Evolutionary conservation across 2,329 filamentous ascomycete species (phyloP), one percentile per base, ranked within the genome.

Genomic region (Aspergillus fumigatiaffinis): DNA sequence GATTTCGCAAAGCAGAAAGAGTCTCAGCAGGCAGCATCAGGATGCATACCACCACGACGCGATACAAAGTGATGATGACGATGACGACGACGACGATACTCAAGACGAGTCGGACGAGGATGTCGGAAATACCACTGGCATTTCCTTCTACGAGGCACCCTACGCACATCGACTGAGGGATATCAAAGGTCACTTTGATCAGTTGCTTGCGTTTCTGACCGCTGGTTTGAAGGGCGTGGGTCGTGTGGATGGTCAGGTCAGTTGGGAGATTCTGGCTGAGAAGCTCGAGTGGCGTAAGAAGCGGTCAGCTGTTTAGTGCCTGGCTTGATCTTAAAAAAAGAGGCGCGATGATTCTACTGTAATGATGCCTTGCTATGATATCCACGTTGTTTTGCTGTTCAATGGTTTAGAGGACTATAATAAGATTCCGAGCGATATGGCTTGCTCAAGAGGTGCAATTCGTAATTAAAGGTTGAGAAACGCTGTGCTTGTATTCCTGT

Each of bases 221-320:
- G 85, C 87, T 51, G 91, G 90, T 0, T 70, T 97, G 61, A 84
- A 87, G 54, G 88, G 88, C 9, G 84, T 94, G 9, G 87, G 90
- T 51, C 83, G 92, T 64, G 89, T 87, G 35, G 87, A 89, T 50
- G 85, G 85, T 28, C 86, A 90, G 74, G 81, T 67, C 68, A 83
- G 87, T 69, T 93, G 92, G 89, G 90, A 94, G 73, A 85, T 89
- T 58, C 71, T 96, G 59, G 91, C 89, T 0, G 91, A 96, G 72
- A 89, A 88, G 78, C 73, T 96, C 48, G 88, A 92, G 52, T 77
- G 74, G 74, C 70, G 72, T 52, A 67, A 67, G 51, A 61, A 52
- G 38, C 53, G 52, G 12, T 14, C 20, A 10, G 42, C 28, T 23
- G 42, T 28, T 25, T 52, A 55, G 44, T 44, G 5, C 21, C 4